Evolutionary conservation across 2,329 filamentous ascomycete genomes (phyloP).

Genomic region (Drechslerella stenobrocha): DNA sequence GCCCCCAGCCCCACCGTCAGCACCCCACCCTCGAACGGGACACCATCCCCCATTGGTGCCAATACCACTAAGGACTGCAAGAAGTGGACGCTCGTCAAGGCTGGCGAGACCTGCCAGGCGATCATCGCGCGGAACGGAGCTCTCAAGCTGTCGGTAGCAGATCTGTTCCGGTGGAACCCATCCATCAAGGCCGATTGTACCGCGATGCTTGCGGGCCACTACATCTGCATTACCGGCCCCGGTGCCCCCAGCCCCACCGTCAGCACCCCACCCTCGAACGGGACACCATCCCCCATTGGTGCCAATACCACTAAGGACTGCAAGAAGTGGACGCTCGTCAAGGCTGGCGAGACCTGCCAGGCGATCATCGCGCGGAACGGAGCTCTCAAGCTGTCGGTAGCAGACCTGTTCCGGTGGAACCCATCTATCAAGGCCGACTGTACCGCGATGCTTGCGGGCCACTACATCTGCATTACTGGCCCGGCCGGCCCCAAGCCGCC

Average conservation of each 20-base stretch:
- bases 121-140: slow-evolving; percentile 9
- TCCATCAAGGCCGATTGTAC: slow-evolving; percentile 9
- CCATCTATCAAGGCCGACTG: slow-evolving; percentile 10
- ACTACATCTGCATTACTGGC: slow-evolving; percentile 11
- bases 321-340: slow-evolving; percentile 26
- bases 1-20: too few relatives aligned
- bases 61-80: slow-evolving; percentile 47
- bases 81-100: slow-evolving; percentile 22
- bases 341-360: slow-evolving; percentile 26
- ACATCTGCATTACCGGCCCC: slow-evolving; percentile 8
- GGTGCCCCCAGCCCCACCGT: not conserved
- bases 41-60: slow-evolving; percentile 45
- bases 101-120: slow-evolving; percentile 28
- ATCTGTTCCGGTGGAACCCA: slow-evolving; percentile 19
- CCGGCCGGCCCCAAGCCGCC: not conserved
- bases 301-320: slow-evolving; percentile 47
- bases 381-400: not conserved
- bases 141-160: not conserved
- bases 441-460: not conserved
- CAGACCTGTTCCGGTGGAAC: slow-evolving; percentile 20
- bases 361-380: slow-evolving; percentile 9
- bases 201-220: slow-evolving; percentile 1
- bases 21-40: not conserved
- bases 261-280: not conserved
- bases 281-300: slow-evolving; percentile 45